phyloP scores from a whole-genome alignment of 2,329 filamentous ascomycete genomes.

The Pleurostoma richardsiae region DNA sequence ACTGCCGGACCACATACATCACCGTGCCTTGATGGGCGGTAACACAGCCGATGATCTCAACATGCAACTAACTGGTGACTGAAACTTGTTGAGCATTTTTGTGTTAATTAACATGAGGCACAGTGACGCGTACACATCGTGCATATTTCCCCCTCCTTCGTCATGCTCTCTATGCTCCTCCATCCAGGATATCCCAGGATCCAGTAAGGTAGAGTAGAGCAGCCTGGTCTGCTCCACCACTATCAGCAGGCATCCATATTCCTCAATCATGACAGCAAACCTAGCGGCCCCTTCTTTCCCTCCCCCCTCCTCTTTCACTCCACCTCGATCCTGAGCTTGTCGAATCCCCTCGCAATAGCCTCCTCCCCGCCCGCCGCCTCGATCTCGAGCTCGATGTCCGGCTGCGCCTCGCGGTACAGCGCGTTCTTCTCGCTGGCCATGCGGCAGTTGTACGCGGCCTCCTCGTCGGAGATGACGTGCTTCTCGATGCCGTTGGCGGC shows the following conservation, averaged over 20 bases:
- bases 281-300: not conserved
- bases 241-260: not conserved
- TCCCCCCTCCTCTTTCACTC: slow-evolving; percentile 1
- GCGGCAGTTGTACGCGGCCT: slow-evolving; percentile 31
- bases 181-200: no score
- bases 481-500: slow-evolving; percentile 33
- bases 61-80: no score
- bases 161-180: no score
- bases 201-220: not conserved
- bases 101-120: no score
- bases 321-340: slow-evolving; percentile 6
- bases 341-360: slow-evolving; percentile 18
- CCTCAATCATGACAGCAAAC: not conserved
- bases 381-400: slow-evolving; percentile 40
- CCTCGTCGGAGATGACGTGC: slow-evolving; percentile 32
- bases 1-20: no score
- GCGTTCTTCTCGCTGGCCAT: slow-evolving; percentile 41
- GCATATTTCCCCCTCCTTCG: no score
- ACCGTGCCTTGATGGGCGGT: no score
- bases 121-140: no score
- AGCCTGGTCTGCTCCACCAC: not conserved
- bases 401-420: slow-evolving; percentile 40
- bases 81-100: no score
- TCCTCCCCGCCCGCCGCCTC: slow-evolving; percentile 29
- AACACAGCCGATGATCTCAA: no score